Base-by-base conservation (phyloP, 116 monocot genomes). In the Posidonia oceanica region DNA sequence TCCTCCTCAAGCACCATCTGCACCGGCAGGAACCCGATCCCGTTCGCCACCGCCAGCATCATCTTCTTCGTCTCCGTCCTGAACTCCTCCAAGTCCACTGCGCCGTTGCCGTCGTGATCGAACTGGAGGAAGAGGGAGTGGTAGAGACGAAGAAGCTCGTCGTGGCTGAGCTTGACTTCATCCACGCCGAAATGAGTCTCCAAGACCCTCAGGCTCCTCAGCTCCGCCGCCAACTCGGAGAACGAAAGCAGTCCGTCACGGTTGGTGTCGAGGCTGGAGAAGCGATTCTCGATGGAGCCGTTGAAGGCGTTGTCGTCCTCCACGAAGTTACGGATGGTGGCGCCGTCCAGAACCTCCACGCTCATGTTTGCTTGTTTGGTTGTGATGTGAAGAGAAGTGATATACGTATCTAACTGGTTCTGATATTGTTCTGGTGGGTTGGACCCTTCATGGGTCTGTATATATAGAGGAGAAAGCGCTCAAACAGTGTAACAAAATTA, bases 41-140 rank as follows among this genome's bases (percentile, higher is more conserved):
- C 92, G 48, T 66, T 69, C 0, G 88, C 92, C 52, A 92, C 83
- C 0, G 88, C 91, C 4, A 91, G 76, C 85, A 85, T 67, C 75
- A 82, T 63, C 64, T 73, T 70, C 80, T 36, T 77, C 60, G 61
- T 80, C 76, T 86, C 86, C 42, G 75, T 69, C 59, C 60, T 52
- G 65, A 82, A 86, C 74, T 90, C 90, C 56, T 82, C 86, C 71
- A 80, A 7, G 23, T 82, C 86, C 36, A 90, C 84, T 14, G 42
- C 42, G 2, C 84, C 84, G 20, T 78, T 78, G 3, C 86, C 83
- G 63, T 89, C 79, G 56, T 71, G 79, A 68, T 83, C 89, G 56
- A 89, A 89, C 39, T 64, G 69, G 14, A 65, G 57, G 69, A 80
- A 85, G 13, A 83, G 59, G 13, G 71, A 60, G 13, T 39, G 36